These are phyloP conservation scores for Nicotiana noctiflora DNA, from an alignment of 257 asterid genomes.

Conservation along the genomic window DNA sequence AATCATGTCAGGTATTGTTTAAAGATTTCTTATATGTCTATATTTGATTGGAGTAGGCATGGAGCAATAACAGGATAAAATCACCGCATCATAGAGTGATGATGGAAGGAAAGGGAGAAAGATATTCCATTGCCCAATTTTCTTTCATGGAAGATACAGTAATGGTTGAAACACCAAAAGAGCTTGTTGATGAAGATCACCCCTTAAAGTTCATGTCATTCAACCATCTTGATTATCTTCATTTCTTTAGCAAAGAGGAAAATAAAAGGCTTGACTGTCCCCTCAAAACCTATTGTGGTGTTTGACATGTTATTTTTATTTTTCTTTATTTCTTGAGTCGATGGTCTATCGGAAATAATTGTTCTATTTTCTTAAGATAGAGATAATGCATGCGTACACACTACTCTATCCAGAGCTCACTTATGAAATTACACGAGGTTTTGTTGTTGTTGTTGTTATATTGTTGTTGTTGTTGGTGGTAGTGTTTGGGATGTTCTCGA, in stretches of 20 bases:
- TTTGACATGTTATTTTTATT: slow-evolving; percentile 11
- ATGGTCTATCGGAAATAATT: too few relatives aligned
- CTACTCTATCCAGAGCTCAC: too few relatives aligned
- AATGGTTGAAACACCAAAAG: slow-evolving; percentile 46
- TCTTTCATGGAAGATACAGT: slow-evolving; percentile 49
- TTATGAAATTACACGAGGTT: too few relatives aligned
- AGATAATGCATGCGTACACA: rapidly evolving
- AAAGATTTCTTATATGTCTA: background rate
- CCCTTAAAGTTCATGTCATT: slow-evolving; percentile 51
- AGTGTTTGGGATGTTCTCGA: too few relatives aligned
- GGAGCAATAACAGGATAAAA: slow-evolving; percentile 64
- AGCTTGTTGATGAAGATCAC: slow-evolving; percentile 46
- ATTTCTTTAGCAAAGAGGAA: slow-evolving; percentile 57
- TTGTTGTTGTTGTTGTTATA: too few relatives aligned
- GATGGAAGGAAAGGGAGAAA: slow-evolving; percentile 40
- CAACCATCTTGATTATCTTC: slow-evolving; percentile 49
- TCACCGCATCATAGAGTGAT: slow-evolving; percentile 59
- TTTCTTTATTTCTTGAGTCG: too few relatives aligned
- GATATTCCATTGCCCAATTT: slow-evolving; percentile 62
- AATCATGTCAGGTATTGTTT: too few relatives aligned
- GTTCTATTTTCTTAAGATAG: too few relatives aligned
- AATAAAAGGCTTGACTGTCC: slow-evolving; percentile 53
- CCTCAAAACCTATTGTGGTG: slow-evolving; percentile 56
- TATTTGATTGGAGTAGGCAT: slow-evolving; percentile 32
- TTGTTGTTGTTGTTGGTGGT: too few relatives aligned